A percentile compares a stretch with the other conserved stretches of the same genome.
Evolutionary conservation across 2,329 filamentous ascomycete species (phyloP).

Genomic region (Cladophialophora yegresii): DNA sequence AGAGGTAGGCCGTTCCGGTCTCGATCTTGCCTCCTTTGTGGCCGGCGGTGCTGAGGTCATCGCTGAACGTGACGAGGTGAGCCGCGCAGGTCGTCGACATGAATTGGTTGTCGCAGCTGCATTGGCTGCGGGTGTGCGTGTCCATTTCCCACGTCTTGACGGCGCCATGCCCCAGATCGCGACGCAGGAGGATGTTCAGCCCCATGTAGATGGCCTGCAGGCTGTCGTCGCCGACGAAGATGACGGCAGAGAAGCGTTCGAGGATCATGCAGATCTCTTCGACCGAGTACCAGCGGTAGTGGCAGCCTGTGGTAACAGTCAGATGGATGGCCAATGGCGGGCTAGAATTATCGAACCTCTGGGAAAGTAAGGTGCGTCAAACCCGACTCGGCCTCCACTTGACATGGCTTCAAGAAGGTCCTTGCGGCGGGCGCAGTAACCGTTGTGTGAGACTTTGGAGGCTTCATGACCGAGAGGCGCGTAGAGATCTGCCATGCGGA

Average conservation of each 20-base stretch:
- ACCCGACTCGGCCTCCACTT: conserved; percentile 46
- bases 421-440: conserved; percentile 42
- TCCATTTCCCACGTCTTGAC: conserved; percentile 46
- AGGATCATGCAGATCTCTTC: conserved; percentile 50
- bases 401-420: conserved; percentile 47
- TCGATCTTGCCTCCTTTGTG: conserved; percentile 14
- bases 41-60: conserved; percentile 32
- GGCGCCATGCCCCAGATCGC: conserved; percentile 46
- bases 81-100: conserved; percentile 40
- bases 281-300: conserved; percentile 48
- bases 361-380: conserved; percentile 46
- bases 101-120: conserved; percentile 49
- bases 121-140: conserved; percentile 39
- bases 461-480: conserved; percentile 34
- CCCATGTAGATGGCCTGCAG: conserved; percentile 48
- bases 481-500: conserved; percentile 43
- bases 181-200: conserved; percentile 49
- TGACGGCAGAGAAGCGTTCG: conserved; percentile 46
- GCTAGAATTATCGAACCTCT: conserved; percentile 37
- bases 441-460: conserved; percentile 27
- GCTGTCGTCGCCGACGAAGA: conserved; percentile 48
- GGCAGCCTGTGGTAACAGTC: conserved; percentile 40
- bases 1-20: conserved; percentile 25
- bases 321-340: background rate
- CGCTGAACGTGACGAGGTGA: conserved; percentile 37